A percentile compares a stretch with the other conserved stretches of the same genome.
Conservation (phyloP, 768 basidiomycete genomes). For the Tulasnella sp. region DNA sequence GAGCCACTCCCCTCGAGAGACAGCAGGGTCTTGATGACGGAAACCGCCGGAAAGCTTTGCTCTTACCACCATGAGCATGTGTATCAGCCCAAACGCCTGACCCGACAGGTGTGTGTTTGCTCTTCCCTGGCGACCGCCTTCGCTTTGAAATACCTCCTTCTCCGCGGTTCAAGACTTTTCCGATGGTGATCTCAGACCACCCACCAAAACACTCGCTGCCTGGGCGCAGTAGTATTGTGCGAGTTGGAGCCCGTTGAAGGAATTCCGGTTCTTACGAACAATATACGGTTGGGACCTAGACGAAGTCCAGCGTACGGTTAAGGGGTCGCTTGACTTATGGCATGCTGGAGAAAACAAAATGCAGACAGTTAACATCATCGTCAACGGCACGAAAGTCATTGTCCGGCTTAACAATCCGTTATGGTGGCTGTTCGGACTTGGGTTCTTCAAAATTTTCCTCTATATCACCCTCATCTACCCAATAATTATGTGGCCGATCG, state of each 20-base stretch:
- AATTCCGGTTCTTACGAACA: not conserved
- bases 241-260: not conserved
- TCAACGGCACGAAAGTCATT: not conserved
- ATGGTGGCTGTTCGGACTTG: not conserved
- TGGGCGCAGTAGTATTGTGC: not conserved
- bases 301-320: not conserved
- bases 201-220: not conserved
- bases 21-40: too few relatives aligned
- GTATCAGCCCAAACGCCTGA: too few relatives aligned
- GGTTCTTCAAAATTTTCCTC: not conserved
- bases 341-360: not conserved
- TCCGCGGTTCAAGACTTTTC: too few relatives aligned
- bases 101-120: too few relatives aligned
- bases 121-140: too few relatives aligned
- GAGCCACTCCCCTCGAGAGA: too few relatives aligned
- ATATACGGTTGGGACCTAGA: not conserved
- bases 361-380: not conserved
- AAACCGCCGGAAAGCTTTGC: too few relatives aligned
- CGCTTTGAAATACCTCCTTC: too few relatives aligned
- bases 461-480: not conserved
- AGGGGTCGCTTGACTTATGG: not conserved
- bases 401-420: not conserved
- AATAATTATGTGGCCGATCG: not conserved
- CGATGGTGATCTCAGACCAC: not conserved
- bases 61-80: too few relatives aligned